A percentile compares a stretch with the other conserved stretches of the same genome.
These are phyloP conservation scores for Basipetospora chlamydospora DNA, from an alignment of 2,329 filamentous ascomycete genomes.

Conservation along the genomic window DNA sequence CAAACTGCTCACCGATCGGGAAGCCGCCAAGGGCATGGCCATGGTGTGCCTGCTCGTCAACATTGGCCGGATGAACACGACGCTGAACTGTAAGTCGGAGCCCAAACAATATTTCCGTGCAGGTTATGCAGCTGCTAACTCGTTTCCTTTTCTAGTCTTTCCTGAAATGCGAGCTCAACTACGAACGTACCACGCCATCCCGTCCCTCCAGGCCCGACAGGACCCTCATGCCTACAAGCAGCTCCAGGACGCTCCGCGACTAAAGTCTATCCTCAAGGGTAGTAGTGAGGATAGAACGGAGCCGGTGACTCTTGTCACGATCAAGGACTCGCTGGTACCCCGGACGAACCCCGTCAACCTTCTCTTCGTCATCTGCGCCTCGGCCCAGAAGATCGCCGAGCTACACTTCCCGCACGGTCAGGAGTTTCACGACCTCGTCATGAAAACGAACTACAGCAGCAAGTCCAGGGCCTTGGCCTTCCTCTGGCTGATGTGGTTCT, in stretches of 20 bases:
- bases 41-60: conserved; percentile 98
- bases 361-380: conserved; percentile 85
- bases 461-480: conserved; percentile 75
- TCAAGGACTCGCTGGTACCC: conserved; percentile 49
- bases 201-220: conserved; percentile 85
- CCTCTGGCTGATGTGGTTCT: conserved; percentile 98
- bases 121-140: conserved; percentile 9
- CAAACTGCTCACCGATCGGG: conserved; percentile 82
- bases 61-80: conserved; percentile 97
- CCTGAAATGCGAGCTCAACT: conserved; percentile 98
- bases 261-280: conserved; percentile 95
- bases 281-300: conserved; percentile 83
- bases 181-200: conserved; percentile 94
- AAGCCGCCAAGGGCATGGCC: conserved; percentile 92
- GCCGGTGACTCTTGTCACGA: conserved; percentile 68
- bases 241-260: conserved; percentile 82
- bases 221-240: conserved; percentile 96
- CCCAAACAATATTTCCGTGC: conserved; percentile 2
- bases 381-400: conserved; percentile 82
- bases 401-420: conserved; percentile 71
- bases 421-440: conserved; percentile 94
- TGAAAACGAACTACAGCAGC: conserved; percentile 75
- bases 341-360: conserved; percentile 96
- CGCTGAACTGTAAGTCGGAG: conserved; percentile 66
- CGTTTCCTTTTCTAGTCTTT: conserved; percentile 53